Evolutionary conservation across 306 rosid species (phyloP).

Genomic region (Cucurbita maxima): DNA sequence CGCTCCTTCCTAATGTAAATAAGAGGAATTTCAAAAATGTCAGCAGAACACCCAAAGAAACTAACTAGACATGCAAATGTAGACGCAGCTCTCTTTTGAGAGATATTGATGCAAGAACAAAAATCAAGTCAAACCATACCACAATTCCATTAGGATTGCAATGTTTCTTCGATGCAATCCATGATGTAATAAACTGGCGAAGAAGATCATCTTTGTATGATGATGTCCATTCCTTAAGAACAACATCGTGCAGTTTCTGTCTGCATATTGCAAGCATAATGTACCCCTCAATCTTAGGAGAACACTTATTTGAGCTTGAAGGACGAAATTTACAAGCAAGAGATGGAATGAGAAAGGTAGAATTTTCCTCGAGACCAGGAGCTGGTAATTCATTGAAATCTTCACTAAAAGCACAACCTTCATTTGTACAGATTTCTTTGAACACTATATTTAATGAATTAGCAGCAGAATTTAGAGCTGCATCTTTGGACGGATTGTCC

Average conservation of each 20-base stretch:
- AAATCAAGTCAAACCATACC: slow-evolving; percentile 27
- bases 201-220: slow-evolving; percentile 22
- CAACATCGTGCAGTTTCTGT: slow-evolving; percentile 62
- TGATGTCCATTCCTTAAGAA: slow-evolving; percentile 49
- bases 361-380: slow-evolving; percentile 49
- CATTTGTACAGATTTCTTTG: slow-evolving; percentile 29
- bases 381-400: slow-evolving; percentile 38
- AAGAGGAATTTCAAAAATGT: slow-evolving; percentile 8
- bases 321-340: slow-evolving; percentile 33
- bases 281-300: slow-evolving; percentile 62
- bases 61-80: not conserved
- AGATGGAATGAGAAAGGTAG: slow-evolving; percentile 12
- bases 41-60: slow-evolving; percentile 6
- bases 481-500: slow-evolving; percentile 15
- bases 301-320: slow-evolving; percentile 31
- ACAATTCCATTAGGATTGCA: slow-evolving; percentile 13
- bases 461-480: slow-evolving; percentile 27
- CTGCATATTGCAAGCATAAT: slow-evolving; percentile 64
- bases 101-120: slow-evolving; percentile 2
- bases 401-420: slow-evolving; percentile 20
- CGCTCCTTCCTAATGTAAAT: slow-evolving; percentile 28
- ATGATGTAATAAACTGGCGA: slow-evolving; percentile 25
- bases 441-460: slow-evolving; percentile 39
- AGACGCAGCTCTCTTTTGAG: not conserved
- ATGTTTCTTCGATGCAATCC: slow-evolving; percentile 28